Evolutionary conservation across 2,329 filamentous ascomycete genomes (phyloP).

Genomic region (Neobulgaria alba): DNA sequence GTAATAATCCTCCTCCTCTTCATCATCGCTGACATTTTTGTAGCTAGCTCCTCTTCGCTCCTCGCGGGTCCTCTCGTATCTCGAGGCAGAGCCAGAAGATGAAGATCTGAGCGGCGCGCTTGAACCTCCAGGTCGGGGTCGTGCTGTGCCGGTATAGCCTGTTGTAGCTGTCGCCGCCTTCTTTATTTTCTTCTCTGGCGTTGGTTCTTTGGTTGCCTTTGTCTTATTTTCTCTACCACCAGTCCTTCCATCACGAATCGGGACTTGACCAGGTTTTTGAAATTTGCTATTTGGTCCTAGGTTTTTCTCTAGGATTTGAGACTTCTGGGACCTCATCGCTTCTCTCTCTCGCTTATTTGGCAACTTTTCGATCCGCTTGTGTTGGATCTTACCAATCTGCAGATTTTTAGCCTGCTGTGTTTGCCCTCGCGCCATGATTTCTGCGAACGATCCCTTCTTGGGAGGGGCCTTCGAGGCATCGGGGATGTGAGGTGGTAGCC

Average conservation of each 20-base stretch:
- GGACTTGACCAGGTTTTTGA: conserved; percentile 11
- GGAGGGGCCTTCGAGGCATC: conserved; percentile 33
- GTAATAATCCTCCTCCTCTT: conserved; percentile 52
- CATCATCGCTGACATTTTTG: conserved; percentile 29
- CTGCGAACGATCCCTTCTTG: conserved; percentile 67
- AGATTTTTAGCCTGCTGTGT: conserved; percentile 52
- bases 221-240: conserved; percentile 7
- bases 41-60: conserved; percentile 30
- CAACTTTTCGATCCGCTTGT: conserved; percentile 62
- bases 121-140: conserved; percentile 41
- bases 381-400: conserved; percentile 64
- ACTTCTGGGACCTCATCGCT: conserved; percentile 21
- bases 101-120: conserved; percentile 25
- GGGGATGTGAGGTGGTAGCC: conserved; percentile 15
- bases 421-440: conserved; percentile 65
- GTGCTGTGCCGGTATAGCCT: conserved; percentile 56
- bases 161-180: conserved; percentile 54
- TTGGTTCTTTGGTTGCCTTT: conserved; percentile 17
- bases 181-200: conserved; percentile 49
- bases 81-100: conserved; percentile 14
- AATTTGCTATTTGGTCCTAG: conserved; percentile 23
- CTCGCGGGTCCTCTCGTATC: conserved; percentile 13
- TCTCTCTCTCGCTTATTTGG: conserved; percentile 42
- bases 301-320: conserved; percentile 20
- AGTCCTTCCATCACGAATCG: conserved; percentile 12